These are phyloP conservation scores for Fusarium devonianum DNA, from an alignment of 2,329 filamentous ascomycete species.

Conservation along the genomic window DNA sequence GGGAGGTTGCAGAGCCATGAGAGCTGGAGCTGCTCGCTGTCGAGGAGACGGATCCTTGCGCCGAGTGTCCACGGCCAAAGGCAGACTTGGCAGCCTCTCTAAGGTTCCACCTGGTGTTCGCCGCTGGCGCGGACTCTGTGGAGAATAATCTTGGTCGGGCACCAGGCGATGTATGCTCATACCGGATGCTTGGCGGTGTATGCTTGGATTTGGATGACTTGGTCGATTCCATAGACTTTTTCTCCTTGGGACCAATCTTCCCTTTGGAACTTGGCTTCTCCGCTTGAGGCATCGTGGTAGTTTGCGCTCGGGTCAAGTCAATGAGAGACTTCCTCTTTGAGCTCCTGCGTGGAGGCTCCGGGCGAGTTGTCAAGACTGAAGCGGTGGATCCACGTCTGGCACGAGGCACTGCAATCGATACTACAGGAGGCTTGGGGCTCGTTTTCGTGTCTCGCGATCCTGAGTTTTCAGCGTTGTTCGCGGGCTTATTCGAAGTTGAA, in stretches of 20 bases:
- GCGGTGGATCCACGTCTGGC: slow-evolving; percentile 21
- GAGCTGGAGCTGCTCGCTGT: slow-evolving; percentile 12
- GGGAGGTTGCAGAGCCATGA: slow-evolving; percentile 6
- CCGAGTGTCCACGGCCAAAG: slow-evolving; percentile 35
- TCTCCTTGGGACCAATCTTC: slow-evolving; percentile 3
- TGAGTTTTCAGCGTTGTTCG: neutral
- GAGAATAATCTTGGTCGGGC: slow-evolving; percentile 33
- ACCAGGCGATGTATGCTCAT: slow-evolving; percentile 37
- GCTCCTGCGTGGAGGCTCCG: slow-evolving; percentile 35
- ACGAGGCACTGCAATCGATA: slow-evolving; percentile 10
- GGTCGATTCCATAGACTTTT: slow-evolving; percentile 6
- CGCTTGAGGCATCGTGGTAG: slow-evolving; percentile 14
- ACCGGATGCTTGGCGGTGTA: slow-evolving; percentile 42
- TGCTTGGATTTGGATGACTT: slow-evolving; percentile 21
- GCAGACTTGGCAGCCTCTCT: slow-evolving; percentile 48
- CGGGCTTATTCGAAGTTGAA: neutral
- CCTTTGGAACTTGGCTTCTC: slow-evolving; percentile 24
- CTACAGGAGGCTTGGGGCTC: slow-evolving; percentile 14
- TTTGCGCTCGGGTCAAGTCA: slow-evolving; percentile 21
- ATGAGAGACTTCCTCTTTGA: slow-evolving; percentile 36
- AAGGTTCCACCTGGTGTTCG: slow-evolving; percentile 44
- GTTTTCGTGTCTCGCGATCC: slow-evolving; percentile 24
- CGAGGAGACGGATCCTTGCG: slow-evolving; percentile 25
- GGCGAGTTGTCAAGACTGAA: slow-evolving; percentile 17
- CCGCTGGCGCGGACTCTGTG: slow-evolving; percentile 20